phyloP scores from a whole-genome alignment of 1,139 yeast genomes.

The Pichia cactophila region DNA sequence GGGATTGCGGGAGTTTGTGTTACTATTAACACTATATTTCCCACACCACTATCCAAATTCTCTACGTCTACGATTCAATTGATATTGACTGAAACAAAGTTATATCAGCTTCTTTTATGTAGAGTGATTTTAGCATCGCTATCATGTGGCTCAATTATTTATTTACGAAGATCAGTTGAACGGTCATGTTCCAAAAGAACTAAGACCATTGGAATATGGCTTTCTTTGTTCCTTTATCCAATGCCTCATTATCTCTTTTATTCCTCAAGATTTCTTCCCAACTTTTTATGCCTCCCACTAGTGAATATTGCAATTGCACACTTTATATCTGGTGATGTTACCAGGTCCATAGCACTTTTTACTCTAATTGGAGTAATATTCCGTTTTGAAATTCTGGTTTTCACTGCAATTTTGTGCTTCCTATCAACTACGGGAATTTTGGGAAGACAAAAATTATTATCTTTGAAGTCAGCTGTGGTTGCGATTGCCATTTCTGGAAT shows the following conservation, averaged over 20 bases:
- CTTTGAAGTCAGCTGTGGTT: conserved; percentile 36
- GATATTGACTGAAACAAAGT: conserved; percentile 8
- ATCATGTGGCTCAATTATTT: conserved; percentile 4
- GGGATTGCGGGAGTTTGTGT: conserved; percentile 36
- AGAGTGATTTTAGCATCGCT: conserved; percentile 33
- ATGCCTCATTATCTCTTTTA: conserved; percentile 81
- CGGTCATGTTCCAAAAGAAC: conserved; percentile 21
- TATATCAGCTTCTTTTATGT: conserved; percentile 29
- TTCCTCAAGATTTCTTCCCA: conserved; percentile 76
- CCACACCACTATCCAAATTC: conserved; percentile 4
- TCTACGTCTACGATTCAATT: neutral
- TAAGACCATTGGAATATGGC: conserved; percentile 45
- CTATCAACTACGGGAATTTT: conserved; percentile 7
- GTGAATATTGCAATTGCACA: conserved; percentile 50
- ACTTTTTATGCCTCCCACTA: conserved; percentile 75
- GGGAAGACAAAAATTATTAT: conserved; percentile 6
- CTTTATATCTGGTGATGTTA: conserved; percentile 40
- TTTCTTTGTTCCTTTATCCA: conserved; percentile 44
- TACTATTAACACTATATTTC: conserved; percentile 23
- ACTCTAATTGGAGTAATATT: conserved; percentile 63
- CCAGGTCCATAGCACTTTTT: conserved; percentile 47
- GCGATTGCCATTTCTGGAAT: conserved; percentile 31
- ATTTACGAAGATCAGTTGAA: conserved; percentile 4
- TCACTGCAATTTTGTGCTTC: conserved; percentile 37
- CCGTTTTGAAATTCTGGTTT: conserved; percentile 62